A percentile compares a stretch with the other conserved stretches of the same genome.
Evolutionary conservation across 225 moss, liverwort and hornwort genomes (phyloP).

Genomic region (Pleurozium schreberi): DNA sequence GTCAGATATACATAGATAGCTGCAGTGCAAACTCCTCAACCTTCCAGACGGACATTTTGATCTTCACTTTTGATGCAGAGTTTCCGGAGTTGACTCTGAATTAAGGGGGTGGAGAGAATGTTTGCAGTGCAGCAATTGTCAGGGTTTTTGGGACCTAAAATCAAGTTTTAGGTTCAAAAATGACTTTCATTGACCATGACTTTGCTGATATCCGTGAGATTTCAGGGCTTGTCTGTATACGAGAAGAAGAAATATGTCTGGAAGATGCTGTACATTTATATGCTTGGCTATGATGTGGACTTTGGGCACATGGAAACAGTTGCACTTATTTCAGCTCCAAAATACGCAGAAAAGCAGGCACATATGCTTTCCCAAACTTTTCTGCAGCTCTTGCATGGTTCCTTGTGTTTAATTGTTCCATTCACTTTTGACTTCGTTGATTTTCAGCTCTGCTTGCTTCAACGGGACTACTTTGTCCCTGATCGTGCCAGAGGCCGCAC

Average conservation of each 20-base stretch:
- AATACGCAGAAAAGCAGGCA: constrained; percentile 99
- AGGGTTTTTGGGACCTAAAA: not conserved
- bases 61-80: not conserved
- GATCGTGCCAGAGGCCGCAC: not conserved
- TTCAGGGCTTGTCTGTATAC: constrained; percentile 87
- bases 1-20: not conserved
- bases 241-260: constrained; percentile 99
- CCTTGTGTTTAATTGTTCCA: not conserved
- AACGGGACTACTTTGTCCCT: not conserved
- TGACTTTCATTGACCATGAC: constrained; percentile 4
- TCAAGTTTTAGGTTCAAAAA: too few species aligned
- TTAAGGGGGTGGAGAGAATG: not conserved
- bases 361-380: not conserved
- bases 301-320: constrained; percentile 99
- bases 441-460: not conserved
- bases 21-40: not conserved
- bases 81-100: not conserved
- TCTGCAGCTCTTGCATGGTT: not conserved
- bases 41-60: not conserved
- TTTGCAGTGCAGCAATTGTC: not conserved
- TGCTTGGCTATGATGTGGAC: constrained; percentile 99
- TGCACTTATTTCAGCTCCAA: constrained; percentile 88
- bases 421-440: not conserved
- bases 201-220: constrained; percentile 10
- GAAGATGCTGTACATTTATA: constrained; percentile 99